Percentiles rank a stretch among this genome's conserved stretches.
phyloP scores from a whole-genome alignment of 768 basidiomycete genomes.

The Phanerodontia chrysosporium region DNA sequence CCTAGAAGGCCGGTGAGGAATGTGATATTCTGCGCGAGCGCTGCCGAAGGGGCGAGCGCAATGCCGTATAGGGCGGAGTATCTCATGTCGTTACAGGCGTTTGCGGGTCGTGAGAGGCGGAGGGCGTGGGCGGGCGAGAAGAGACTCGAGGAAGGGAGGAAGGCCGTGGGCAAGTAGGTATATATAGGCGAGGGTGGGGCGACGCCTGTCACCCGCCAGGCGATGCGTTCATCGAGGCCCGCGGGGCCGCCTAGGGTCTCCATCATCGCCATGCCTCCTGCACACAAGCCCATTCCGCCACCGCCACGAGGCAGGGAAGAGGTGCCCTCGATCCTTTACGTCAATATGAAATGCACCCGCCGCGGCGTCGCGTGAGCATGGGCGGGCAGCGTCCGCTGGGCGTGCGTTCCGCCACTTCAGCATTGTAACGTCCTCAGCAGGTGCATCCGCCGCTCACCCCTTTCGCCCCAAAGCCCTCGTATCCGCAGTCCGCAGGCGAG shows the following conservation, averaged over 20 bases:
- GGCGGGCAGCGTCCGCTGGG: background rate
- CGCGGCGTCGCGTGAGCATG: background rate
- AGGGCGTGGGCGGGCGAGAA: background rate
- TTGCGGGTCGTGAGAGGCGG: background rate
- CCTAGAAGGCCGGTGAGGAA: conserved; percentile 30
- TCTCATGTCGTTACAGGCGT: background rate
- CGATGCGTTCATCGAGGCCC: background rate
- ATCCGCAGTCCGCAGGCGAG: background rate
- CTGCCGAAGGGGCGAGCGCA: conserved; percentile 16
- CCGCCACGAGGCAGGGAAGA: background rate
- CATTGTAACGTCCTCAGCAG: background rate
- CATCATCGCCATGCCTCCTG: background rate
- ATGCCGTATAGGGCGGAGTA: background rate
- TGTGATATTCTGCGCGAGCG: conserved; percentile 25
- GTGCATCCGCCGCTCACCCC: background rate
- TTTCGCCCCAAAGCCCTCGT: background rate
- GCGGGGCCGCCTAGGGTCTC: background rate
- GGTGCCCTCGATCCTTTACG: background rate
- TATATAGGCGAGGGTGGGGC: background rate
- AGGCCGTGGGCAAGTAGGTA: background rate
- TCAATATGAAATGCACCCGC: background rate
- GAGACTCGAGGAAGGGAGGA: background rate
- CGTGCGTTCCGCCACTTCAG: background rate
- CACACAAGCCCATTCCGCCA: background rate
- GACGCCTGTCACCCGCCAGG: background rate